Conservation (phyloP, 1,284 basidiomycete genomes). For the Athelia psychrophila region DNA sequence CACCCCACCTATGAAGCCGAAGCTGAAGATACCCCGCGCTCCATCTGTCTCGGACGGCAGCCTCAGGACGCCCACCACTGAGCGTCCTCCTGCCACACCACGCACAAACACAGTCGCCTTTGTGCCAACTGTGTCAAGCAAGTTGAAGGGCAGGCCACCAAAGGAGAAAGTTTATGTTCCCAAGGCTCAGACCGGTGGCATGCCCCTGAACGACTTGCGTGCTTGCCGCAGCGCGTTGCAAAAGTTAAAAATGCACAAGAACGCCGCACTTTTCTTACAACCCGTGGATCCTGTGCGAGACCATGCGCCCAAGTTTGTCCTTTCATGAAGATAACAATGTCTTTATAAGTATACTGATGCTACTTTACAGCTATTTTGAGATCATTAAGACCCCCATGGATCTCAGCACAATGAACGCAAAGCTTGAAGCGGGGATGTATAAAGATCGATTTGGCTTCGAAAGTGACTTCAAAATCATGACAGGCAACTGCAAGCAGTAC, state of each 20-base stretch:
- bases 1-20: constrained; percentile 35
- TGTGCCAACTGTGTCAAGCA: constrained; percentile 33
- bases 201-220: constrained; percentile 78
- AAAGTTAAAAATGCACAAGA: constrained; percentile 76
- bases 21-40: constrained; percentile 47
- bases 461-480: constrained; percentile 86
- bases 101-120: constrained; percentile 10
- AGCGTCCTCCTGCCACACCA: constrained; percentile 13
- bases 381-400: constrained; percentile 96
- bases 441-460: constrained; percentile 82
- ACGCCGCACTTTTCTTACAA: constrained; percentile 72
- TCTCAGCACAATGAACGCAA: constrained; percentile 84
- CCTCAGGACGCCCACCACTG: constrained; percentile 24
- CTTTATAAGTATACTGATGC: not conserved
- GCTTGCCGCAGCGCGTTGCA: constrained; percentile 81
- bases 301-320: constrained; percentile 73
- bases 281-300: constrained; percentile 92
- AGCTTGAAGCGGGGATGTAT: constrained; percentile 88
- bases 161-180: constrained; percentile 49
- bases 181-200: constrained; percentile 79
- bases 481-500: constrained; percentile 86
- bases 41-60: constrained; percentile 21
- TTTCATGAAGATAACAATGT: constrained; percentile 1
- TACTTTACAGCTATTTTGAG: constrained; percentile 72
- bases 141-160: constrained; percentile 19